A percentile compares a stretch with the other conserved stretches of the same genome.
Conservation (phyloP, 1,139 yeast species). For the Yamadazyma spencermartinsiae region DNA sequence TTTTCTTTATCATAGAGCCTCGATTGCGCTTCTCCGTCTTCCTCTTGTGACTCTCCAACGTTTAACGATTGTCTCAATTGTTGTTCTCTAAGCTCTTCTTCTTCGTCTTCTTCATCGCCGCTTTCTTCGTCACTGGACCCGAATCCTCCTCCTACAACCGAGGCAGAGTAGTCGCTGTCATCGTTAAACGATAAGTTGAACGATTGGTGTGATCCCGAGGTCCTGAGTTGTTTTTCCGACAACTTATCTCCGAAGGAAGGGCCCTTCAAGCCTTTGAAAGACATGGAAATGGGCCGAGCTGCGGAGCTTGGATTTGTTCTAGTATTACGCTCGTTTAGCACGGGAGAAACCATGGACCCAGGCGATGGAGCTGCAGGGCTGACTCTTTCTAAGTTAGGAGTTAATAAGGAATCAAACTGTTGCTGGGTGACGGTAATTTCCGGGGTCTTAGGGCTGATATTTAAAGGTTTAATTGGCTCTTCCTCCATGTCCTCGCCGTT, state of each 20-base stretch:
- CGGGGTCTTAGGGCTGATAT: slow-evolving; percentile 13
- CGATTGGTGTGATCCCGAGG: slow-evolving; percentile 45
- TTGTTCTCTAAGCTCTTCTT: slow-evolving; percentile 2
- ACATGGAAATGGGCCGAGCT: slow-evolving; percentile 63
- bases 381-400: slow-evolving; percentile 17
- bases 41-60: slow-evolving; percentile 13
- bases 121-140: slow-evolving; percentile 31
- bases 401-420: slow-evolving; percentile 9
- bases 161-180: slow-evolving; percentile 21
- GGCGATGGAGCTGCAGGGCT: slow-evolving; percentile 14
- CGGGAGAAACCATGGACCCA: slow-evolving; percentile 14
- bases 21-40: slow-evolving; percentile 7
- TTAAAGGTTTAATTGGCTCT: slow-evolving; percentile 17
- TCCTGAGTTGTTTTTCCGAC: slow-evolving; percentile 29
- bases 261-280: slow-evolving; percentile 62
- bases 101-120: slow-evolving; percentile 12
- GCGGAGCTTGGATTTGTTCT: slow-evolving; percentile 2
- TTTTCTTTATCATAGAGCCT: not conserved
- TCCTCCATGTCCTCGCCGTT: slow-evolving; percentile 4
- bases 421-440: slow-evolving; percentile 17
- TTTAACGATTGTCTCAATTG: slow-evolving; percentile 3
- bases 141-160: slow-evolving; percentile 33
- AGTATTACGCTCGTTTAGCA: slow-evolving; percentile 11
- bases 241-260: slow-evolving; percentile 51
- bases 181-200: slow-evolving; percentile 41